Conservation (phyloP, 129 eudicot species). For the Saussurea involucrata region DNA sequence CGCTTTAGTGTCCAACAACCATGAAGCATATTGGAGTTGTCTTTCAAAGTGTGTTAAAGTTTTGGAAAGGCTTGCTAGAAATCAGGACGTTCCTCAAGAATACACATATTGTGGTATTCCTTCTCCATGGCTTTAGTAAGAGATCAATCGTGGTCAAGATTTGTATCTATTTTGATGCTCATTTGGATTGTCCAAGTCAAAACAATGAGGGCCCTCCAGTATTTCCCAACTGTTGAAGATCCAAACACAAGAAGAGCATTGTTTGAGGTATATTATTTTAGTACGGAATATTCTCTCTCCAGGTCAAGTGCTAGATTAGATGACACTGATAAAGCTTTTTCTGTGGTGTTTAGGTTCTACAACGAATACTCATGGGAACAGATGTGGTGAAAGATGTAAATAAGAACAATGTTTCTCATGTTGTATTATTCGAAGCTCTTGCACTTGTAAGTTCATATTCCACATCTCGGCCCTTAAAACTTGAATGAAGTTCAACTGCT, state of each 20-base stretch:
- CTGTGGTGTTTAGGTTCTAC: conserved; percentile 59
- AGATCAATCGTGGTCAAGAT: background rate
- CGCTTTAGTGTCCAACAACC: conserved; percentile 89
- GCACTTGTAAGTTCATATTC: conserved; percentile 80
- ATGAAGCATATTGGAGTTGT: conserved; percentile 94
- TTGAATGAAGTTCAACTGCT: background rate
- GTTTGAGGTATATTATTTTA: conserved; percentile 89
- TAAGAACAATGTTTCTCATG: conserved; percentile 98
- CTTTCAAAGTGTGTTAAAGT: conserved; percentile 93
- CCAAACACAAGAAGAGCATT: conserved; percentile 88
- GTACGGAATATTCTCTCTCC: background rate
- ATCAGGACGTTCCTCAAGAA: conserved; percentile 96
- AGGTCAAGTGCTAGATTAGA: background rate
- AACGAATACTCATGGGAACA: conserved; percentile 95
- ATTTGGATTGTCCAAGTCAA: conserved; percentile 62
- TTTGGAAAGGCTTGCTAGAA: conserved; percentile 97
- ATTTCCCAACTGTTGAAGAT: conserved; percentile 97
- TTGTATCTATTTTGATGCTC: background rate
- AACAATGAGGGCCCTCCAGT: conserved; percentile 98
- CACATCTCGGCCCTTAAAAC: background rate
- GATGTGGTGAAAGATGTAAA: conserved; percentile 98
- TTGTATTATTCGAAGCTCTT: conserved; percentile 97
- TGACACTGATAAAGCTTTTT: conserved; percentile 3
- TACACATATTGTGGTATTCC: conserved; percentile 96
- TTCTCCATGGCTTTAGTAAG: conserved; percentile 95